Evolutionary conservation across 2,329 filamentous ascomycete genomes (phyloP).

Genomic region (Diaporthe ilicicola): DNA sequence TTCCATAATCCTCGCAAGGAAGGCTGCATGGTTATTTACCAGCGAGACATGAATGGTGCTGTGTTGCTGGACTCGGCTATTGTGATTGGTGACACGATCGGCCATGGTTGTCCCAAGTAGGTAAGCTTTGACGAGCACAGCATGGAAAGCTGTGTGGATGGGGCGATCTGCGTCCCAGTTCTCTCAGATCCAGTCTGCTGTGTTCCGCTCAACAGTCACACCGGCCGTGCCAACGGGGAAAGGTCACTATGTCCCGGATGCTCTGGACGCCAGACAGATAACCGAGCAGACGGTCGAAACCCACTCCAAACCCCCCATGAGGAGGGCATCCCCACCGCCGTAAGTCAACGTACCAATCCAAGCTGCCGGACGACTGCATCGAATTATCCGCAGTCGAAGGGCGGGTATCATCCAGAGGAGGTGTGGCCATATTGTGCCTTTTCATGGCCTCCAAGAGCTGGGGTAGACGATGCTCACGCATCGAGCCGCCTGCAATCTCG

Average conservation of each 20-base stretch:
- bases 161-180: conserved; percentile 14
- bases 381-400: conserved; percentile 34
- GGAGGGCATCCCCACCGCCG: conserved; percentile 90
- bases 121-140: conserved; percentile 50
- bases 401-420: conserved; percentile 33
- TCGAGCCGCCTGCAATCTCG: conserved; percentile 87
- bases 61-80: conserved; percentile 31
- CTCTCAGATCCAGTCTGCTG: conserved; percentile 24
- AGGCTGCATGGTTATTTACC: conserved; percentile 29
- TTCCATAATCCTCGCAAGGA: conserved; percentile 28
- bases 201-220: conserved; percentile 61
- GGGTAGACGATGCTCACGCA: conserved; percentile 82
- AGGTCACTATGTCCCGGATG: conserved; percentile 85
- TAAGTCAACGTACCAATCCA: conserved; percentile 90
- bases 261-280: conserved; percentile 85
- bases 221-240: conserved; percentile 77
- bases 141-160: conserved; percentile 31
- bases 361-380: conserved; percentile 31
- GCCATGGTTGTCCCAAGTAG: conserved; percentile 46
- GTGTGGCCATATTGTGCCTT: conserved; percentile 66
- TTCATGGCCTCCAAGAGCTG: conserved; percentile 77
- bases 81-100: conserved; percentile 39
- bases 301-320: conserved; percentile 90
- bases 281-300: conserved; percentile 85
- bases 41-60: conserved; percentile 30